Evolutionary conservation across 192 early-diverging fungal species (phyloP).

Genomic region (Coemansia sp.): DNA sequence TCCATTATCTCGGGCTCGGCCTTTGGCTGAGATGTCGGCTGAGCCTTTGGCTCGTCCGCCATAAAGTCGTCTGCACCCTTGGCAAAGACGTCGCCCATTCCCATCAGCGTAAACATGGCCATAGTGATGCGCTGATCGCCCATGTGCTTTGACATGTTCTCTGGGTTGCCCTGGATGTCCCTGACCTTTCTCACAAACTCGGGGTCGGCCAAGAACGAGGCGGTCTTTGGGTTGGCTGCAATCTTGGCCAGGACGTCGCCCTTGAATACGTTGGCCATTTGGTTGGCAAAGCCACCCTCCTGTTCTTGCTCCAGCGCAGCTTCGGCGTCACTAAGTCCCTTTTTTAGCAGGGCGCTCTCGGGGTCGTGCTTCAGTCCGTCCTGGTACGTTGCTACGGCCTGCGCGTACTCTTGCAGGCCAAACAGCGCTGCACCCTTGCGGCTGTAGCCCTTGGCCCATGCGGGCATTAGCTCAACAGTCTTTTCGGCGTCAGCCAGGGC

Average conservation of each 20-base stretch:
- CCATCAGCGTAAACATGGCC: slow-evolving; percentile 72
- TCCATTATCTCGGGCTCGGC: slow-evolving; percentile 31
- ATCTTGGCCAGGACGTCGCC: slow-evolving; percentile 77
- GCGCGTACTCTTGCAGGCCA: slow-evolving; percentile 63
- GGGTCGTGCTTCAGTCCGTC: slow-evolving; percentile 78
- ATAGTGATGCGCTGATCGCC: slow-evolving; percentile 82
- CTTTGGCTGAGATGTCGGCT: slow-evolving; percentile 14
- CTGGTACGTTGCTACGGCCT: slow-evolving; percentile 76
- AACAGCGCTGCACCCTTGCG: slow-evolving; percentile 86
- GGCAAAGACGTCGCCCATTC: slow-evolving; percentile 55
- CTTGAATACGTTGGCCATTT: slow-evolving; percentile 56
- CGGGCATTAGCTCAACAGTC: slow-evolving; percentile 74
- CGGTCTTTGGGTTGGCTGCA: slow-evolving; percentile 75
- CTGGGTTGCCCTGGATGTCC: slow-evolving; percentile 73
- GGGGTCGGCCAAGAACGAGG: slow-evolving; percentile 69
- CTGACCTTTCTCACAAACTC: slow-evolving; percentile 72
- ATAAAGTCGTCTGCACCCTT: slow-evolving; percentile 33
- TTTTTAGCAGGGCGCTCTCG: slow-evolving; percentile 68
- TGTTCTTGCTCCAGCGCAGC: slow-evolving; percentile 52
- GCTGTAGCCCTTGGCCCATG: slow-evolving; percentile 90
- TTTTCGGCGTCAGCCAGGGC: slow-evolving; percentile 84
- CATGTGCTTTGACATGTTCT: slow-evolving; percentile 64
- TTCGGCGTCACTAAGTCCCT: slow-evolving; percentile 75
- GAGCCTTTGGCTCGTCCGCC: slow-evolving; percentile 6
- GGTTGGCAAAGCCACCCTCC: slow-evolving; percentile 19